Conservation (phyloP, 2,329 filamentous ascomycete genomes). For the Penicillium psychrosexuale region DNA sequence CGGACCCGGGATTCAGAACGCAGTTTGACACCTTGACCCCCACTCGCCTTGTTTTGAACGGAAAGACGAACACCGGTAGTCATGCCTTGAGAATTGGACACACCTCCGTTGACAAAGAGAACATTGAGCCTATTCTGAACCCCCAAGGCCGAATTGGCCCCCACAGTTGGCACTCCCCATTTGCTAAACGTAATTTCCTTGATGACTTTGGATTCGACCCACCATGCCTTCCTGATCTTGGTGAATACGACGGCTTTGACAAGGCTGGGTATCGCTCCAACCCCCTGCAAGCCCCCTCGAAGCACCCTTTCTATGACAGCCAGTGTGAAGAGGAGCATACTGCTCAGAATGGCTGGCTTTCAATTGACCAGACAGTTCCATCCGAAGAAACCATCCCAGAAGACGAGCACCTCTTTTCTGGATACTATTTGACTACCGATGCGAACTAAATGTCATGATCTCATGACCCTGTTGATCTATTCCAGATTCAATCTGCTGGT, state of each 20-base stretch:
- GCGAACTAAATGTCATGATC: constrained; percentile 16
- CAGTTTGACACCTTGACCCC: constrained; percentile 15
- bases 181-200: constrained; percentile 15
- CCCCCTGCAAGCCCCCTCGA: constrained; percentile 32
- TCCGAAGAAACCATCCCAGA: constrained; percentile 38
- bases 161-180: constrained; percentile 27
- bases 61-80: constrained; percentile 15
- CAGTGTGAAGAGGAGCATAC: constrained; percentile 17
- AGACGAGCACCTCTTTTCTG: constrained; percentile 32
- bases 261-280: constrained; percentile 32
- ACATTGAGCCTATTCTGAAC: constrained; percentile 37
- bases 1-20: constrained; percentile 8
- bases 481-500: background rate
- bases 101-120: constrained; percentile 33
- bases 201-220: constrained; percentile 23
- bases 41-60: constrained; percentile 24
- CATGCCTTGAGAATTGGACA: constrained; percentile 13
- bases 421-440: constrained; percentile 32
- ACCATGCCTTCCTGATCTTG: constrained; percentile 26
- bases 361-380: constrained; percentile 21
- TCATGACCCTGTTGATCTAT: background rate
- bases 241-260: constrained; percentile 24
- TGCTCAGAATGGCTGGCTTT: constrained; percentile 15
- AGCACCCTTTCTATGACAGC: constrained; percentile 19
- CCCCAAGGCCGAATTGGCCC: constrained; percentile 25